A percentile compares a stretch with the other conserved stretches of the same genome.
Evolutionary conservation across 805 yeast species (phyloP).

Genomic region (Kockiozyma suomiensis): DNA sequence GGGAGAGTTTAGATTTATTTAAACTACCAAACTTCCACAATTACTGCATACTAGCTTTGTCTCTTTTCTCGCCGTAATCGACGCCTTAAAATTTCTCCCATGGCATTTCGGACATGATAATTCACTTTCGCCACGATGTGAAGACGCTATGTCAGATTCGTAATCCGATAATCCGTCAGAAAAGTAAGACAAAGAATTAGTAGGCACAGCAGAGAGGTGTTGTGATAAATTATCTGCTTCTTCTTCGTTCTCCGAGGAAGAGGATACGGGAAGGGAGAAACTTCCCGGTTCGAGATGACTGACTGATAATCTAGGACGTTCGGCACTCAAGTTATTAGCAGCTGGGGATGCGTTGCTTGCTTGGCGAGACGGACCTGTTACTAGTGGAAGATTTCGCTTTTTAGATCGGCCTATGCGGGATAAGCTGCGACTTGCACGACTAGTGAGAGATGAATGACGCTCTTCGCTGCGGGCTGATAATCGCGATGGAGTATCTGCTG

Average conservation of each 20-base stretch:
- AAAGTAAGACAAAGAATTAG: not conserved
- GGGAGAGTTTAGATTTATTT: too few relatives aligned
- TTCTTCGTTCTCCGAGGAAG: not conserved
- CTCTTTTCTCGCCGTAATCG: conserved; percentile 21
- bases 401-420: conserved; percentile 12
- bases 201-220: not conserved
- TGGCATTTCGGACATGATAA: conserved; percentile 23
- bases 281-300: not conserved
- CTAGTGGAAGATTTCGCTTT: not conserved
- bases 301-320: not conserved
- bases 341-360: not conserved
- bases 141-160: not conserved
- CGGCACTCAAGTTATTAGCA: too few relatives aligned
- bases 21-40: conserved; percentile 16
- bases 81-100: conserved; percentile 27
- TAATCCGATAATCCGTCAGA: conserved; percentile 7
- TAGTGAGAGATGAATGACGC: not conserved
- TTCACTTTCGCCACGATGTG: conserved; percentile 12
- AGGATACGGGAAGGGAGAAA: not conserved
- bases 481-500: conserved; percentile 3
- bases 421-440: conserved; percentile 6
- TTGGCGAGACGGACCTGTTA: not conserved
- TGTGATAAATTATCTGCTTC: not conserved
- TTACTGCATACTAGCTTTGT: conserved; percentile 23
- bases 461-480: conserved; percentile 9